Conservation (phyloP, 2,329 filamentous ascomycete species). For the Chaetoscypha palmicola region DNA sequence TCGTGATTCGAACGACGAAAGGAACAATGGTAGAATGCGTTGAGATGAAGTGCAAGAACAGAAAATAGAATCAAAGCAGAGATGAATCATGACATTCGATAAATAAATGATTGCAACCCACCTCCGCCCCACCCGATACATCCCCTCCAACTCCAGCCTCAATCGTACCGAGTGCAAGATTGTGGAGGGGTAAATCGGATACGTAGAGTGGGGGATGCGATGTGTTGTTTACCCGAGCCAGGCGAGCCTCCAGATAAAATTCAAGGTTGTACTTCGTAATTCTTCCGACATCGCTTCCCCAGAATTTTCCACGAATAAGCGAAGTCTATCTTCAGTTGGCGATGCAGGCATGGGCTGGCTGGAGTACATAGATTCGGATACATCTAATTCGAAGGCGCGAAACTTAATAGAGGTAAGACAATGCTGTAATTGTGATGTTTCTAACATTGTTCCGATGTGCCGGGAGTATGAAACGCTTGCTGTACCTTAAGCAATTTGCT, state of each 20-base stretch:
- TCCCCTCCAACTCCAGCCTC: slow-evolving; percentile 1
- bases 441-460: neutral
- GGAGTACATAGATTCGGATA: neutral
- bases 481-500: too few relatives aligned
- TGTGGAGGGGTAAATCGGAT: slow-evolving; percentile 6
- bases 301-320: neutral
- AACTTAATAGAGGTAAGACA: too few relatives aligned
- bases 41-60: neutral
- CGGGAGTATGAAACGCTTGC: neutral
- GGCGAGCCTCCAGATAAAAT: neutral
- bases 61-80: neutral
- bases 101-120: slow-evolving; percentile 1
- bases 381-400: too few relatives aligned
- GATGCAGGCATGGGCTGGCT: neutral
- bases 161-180: neutral
- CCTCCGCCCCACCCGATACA: neutral
- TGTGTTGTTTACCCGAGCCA: slow-evolving; percentile 1
- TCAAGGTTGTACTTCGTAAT: neutral
- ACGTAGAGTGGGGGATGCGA: neutral
- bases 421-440: too few relatives aligned
- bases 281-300: neutral
- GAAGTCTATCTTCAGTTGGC: too few relatives aligned
- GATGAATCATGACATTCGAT: neutral
- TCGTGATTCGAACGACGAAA: too few relatives aligned
- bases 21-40: too few relatives aligned